Percentiles rank a stretch among this genome's conserved stretches.
phyloP scores from a whole-genome alignment of 2,329 filamentous ascomycete species.

The Xylariaceae sp. region DNA sequence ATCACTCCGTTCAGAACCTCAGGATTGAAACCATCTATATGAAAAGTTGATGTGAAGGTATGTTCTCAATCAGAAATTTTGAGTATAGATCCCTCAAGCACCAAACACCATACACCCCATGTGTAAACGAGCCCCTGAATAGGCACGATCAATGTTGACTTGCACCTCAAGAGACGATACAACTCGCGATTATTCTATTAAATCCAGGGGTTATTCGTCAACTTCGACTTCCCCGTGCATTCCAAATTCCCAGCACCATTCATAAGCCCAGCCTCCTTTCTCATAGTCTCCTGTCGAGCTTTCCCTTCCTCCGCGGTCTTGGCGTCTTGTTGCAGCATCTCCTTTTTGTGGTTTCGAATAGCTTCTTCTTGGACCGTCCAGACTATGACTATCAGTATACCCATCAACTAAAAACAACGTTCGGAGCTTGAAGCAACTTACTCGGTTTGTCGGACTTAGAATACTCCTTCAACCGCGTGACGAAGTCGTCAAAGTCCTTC shows the following conservation, averaged over 20 bases:
- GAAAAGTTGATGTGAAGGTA: too few relatives aligned
- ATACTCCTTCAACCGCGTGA: constrained; percentile 76
- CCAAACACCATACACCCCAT: too few relatives aligned
- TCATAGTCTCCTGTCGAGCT: constrained; percentile 38
- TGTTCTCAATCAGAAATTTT: too few relatives aligned
- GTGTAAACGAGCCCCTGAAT: not conserved
- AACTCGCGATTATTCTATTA: not conserved
- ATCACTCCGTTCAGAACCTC: too few relatives aligned
- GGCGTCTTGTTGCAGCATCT: constrained; percentile 32
- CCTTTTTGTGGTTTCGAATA: constrained; percentile 33
- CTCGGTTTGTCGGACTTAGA: constrained; percentile 88
- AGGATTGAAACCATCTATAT: too few relatives aligned
- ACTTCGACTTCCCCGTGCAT: constrained; percentile 12
- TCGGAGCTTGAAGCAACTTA: constrained; percentile 32
- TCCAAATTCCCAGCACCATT: constrained; percentile 4
- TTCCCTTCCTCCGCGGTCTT: constrained; percentile 35
- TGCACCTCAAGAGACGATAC: too few relatives aligned
- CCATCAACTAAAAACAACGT: too few relatives aligned
- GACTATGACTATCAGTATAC: constrained; percentile 28
- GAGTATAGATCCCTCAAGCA: too few relatives aligned
- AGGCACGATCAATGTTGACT: not conserved
- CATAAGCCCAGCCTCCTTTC: constrained; percentile 33
- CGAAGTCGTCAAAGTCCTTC: constrained; percentile 86
- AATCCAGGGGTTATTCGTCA: constrained; percentile 3
- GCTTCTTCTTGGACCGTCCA: constrained; percentile 42